Evolutionary conservation across 768 basidiomycete species (phyloP), one percentile per base, ranked within the genome.

Genomic region (Naganishia vaughanmartiniae): DNA sequence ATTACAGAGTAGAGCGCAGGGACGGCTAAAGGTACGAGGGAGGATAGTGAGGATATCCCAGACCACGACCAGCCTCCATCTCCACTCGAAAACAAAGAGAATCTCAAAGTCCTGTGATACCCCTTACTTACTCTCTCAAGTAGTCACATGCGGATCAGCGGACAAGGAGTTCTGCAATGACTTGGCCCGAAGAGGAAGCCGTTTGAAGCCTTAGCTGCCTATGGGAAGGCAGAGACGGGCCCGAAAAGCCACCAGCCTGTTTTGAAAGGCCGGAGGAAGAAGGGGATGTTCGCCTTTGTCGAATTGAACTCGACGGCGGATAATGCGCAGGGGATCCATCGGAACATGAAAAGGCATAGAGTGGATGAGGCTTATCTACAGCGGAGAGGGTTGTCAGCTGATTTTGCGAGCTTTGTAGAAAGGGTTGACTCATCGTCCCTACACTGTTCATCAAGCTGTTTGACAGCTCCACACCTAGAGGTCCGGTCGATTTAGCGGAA

Each of bases 231-330:
- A 3, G 48, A 42, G 3, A n/a, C n/a, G 48, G 48, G 48, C 48
- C 48, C 24, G n/a, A 51, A n/a, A 21, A n/a, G 21, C n/a, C 14
- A 51, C 48, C 6, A 51, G 12, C 4, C 24, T 42, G 42, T 21
- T 51, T 46, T 51, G 48, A 51, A n/a, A 51, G 48, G 48, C 48
- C 21, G 48, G 24, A 51, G 48, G 48, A 51, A 26, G 48, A 51
- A 51, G 19, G 48, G 48, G 48, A n/a, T 7, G 48, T 21, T 51
- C 48, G 48, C 24, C 48, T 51, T 51, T 51, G 42, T 42, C 24
- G 48, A 6, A 4, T 1, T 12, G 48, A 24, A 12, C 24, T 1
- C 12, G 12, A 26, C 12, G 48, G 1, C 6, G 21, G 24, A 5
- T 42, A 42, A 11, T 15, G 15, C 42, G 14, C 42, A 15, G 42